Base-by-base conservation (phyloP, 352 stramenopile species). In the Elongisporangium anandrum region DNA sequence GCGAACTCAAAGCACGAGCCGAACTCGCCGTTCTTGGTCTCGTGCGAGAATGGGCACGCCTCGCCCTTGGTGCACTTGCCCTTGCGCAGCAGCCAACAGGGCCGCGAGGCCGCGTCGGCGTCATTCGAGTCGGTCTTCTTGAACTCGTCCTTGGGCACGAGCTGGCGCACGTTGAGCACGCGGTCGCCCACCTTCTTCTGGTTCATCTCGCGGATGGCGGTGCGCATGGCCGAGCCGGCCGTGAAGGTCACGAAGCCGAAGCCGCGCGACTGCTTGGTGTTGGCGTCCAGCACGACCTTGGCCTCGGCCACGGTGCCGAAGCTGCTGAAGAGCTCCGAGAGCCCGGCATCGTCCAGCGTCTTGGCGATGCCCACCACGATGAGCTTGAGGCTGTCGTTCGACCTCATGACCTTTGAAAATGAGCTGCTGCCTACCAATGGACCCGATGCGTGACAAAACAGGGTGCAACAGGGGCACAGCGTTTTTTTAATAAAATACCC, bases 231-330 rank as follows among this genome's bases (percentile, higher is more conserved):
- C 8, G 85, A 85, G 47, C 69, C 67, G 15, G 77, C 72, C 45
- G 79, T 86, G 73, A 90, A 95, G 23, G 85, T 91, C 54, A 95
- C 85, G 55, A 93, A 95, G 53, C 83, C 85, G 61, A 95, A 93
- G 63, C 81, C 85, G 6, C 76, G 75, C 50, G 82, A 90, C 66
- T 73, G 64, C 49, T 85, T 82, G 20, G 74, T 85, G 45, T 69
- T 57, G 2, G 64, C 74, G 55, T 92, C 80, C 20, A 79, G 64
- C 62, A 92, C 82, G 26, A 95, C 78, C 54, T 90, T 92, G 52
- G 85, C 76, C 19, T 92, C 79, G 1, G 73, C 81, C 4, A 95
- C 78, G 17, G 69, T 75, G 45, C 85, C 85, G 63, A 90, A 93
- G 23, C 71, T 58, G 22, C 67, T 72, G 65, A 95, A 95, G n/a